phyloP scores from a whole-genome alignment of 805 yeast genomes.

The Candida pseudofarinosa region DNA sequence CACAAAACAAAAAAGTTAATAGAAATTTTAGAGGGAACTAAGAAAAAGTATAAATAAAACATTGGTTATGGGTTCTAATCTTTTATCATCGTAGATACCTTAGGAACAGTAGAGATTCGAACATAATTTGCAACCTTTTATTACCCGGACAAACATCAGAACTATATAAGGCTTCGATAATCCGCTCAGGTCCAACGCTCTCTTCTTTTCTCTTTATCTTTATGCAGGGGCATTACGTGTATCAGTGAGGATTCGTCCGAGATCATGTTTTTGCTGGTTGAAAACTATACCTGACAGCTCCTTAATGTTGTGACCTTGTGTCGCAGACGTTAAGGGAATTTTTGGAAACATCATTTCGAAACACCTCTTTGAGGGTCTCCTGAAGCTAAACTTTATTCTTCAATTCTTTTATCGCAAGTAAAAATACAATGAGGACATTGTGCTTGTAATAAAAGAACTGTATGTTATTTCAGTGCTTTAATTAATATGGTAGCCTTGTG shows the following conservation, averaged over 20 bases:
- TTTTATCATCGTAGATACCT: no score
- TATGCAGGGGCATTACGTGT: constrained; percentile 99
- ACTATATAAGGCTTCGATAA: constrained; percentile 11
- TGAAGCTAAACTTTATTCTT: background rate
- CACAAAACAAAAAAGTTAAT: constrained; percentile 5
- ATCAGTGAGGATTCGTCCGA: constrained; percentile 99
- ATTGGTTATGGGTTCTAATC: no score
- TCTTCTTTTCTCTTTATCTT: constrained; percentile 48
- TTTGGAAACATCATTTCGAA: constrained; percentile 47
- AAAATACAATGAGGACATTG: constrained; percentile 21
- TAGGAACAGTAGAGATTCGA: no score
- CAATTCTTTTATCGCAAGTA: constrained; percentile 14
- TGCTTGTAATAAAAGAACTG: constrained; percentile 3
- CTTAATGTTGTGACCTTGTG: constrained; percentile 47
- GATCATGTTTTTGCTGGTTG: constrained; percentile 99
- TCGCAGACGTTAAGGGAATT: constrained; percentile 61
- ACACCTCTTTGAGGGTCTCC: constrained; percentile 32
- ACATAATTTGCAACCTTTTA: background rate
- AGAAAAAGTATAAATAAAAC: no score
- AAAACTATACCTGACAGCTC: constrained; percentile 97
- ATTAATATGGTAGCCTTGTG: constrained; percentile 31
- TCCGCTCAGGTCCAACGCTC: constrained; percentile 4
- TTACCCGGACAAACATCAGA: constrained; percentile 5
- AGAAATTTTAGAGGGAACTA: background rate
- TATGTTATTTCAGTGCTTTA: background rate